Evolutionary conservation across 768 basidiomycete species (phyloP).

Genomic region (Tubosaeta sp.): DNA sequence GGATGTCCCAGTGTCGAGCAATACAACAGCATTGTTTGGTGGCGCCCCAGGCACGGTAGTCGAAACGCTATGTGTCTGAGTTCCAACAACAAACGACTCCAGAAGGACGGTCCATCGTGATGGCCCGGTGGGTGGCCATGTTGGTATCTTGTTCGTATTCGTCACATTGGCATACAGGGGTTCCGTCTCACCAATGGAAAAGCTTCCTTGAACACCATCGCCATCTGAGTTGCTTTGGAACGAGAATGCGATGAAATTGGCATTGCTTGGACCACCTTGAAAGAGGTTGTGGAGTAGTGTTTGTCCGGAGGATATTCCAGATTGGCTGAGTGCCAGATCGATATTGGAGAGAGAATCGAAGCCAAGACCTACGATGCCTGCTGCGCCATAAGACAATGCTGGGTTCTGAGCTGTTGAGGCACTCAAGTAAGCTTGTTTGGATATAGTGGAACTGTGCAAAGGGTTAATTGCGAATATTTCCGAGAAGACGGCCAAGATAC

Average conservation of each 20-base stretch:
- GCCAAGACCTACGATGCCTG: constrained; percentile 72
- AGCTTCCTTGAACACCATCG: constrained; percentile 59
- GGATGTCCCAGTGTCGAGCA: constrained; percentile 80
- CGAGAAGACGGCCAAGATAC: constrained; percentile 36
- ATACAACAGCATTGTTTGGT: constrained; percentile 63
- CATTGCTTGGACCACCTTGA: constrained; percentile 57
- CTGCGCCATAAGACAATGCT: constrained; percentile 64
- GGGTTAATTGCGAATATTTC: constrained; percentile 5
- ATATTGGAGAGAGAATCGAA: constrained; percentile 74
- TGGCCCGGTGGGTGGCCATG: constrained; percentile 65
- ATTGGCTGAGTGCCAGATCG: constrained; percentile 54
- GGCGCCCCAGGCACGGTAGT: constrained; percentile 57
- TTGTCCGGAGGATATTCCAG: constrained; percentile 57
- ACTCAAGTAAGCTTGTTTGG: constrained; percentile 71
- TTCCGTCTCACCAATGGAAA: constrained; percentile 73
- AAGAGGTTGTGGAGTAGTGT: constrained; percentile 77
- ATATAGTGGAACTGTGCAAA: constrained; percentile 48
- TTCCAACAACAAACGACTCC: constrained; percentile 65
- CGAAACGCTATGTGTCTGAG: constrained; percentile 46
- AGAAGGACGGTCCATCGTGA: constrained; percentile 73
- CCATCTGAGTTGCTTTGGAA: constrained; percentile 56
- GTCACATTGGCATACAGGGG: constrained; percentile 56
- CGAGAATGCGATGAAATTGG: constrained; percentile 79
- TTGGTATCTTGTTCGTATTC: constrained; percentile 57
- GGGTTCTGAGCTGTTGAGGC: constrained; percentile 64